A percentile compares a stretch with the other conserved stretches of the same genome.
Conservation (phyloP, 1,139 yeast genomes). For the Candida glucosophila region DNA sequence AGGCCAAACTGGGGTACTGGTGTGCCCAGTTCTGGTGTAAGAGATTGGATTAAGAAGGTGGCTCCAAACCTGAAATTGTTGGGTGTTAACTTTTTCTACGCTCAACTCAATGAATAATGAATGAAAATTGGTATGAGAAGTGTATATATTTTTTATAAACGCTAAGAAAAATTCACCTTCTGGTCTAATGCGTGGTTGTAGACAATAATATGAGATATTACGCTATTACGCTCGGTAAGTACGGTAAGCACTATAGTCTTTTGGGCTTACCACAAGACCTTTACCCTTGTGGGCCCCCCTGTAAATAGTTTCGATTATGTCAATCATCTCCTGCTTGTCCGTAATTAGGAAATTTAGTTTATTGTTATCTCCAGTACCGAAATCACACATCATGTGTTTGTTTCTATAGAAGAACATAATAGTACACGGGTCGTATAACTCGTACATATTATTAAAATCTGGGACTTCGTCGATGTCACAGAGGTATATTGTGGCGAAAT, state of each 20-base stretch:
- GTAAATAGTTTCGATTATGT: conserved; percentile 80
- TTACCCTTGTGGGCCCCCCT: conserved; percentile 90
- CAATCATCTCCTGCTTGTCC: conserved; percentile 85
- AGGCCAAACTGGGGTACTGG: conserved; percentile 86
- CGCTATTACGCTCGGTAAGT: too few relatives aligned
- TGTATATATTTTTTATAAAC: too few relatives aligned
- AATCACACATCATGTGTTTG: conserved; percentile 97
- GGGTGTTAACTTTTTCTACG: conserved; percentile 73
- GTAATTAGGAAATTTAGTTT: conserved; percentile 73
- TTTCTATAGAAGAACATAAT: conserved; percentile 90
- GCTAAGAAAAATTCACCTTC: too few relatives aligned
- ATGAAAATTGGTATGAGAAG: background rate
- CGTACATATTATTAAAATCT: conserved; percentile 90
- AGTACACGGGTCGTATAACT: conserved; percentile 82
- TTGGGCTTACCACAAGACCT: conserved; percentile 84
- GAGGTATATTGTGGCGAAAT: conserved; percentile 80
- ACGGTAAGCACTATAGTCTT: conserved; percentile 39
- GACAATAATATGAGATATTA: too few relatives aligned
- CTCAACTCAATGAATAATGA: conserved; percentile 48
- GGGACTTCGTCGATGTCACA: conserved; percentile 87
- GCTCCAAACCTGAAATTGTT: conserved; percentile 54
- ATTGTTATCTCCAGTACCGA: conserved; percentile 96
- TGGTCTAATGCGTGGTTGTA: too few relatives aligned
- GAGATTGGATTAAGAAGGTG: conserved; percentile 60
- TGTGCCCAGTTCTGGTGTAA: conserved; percentile 64